Evolutionary conservation across 2,329 filamentous ascomycete species (phyloP).

Genomic region (Xenosphaeropsis pyriputrescens): DNA sequence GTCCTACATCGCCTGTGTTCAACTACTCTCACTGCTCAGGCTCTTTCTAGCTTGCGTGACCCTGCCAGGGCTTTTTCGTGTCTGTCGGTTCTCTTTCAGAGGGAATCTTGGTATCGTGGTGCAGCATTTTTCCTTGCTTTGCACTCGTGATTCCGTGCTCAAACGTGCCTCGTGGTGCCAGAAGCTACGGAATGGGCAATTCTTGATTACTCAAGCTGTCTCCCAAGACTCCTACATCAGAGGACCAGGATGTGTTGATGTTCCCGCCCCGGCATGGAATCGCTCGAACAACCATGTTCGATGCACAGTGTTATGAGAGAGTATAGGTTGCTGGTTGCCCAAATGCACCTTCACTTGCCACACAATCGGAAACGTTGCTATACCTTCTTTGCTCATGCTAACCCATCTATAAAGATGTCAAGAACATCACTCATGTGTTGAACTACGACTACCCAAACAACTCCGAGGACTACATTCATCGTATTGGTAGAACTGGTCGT

Average conservation of each 20-base stretch:
- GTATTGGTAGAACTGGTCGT: conserved; percentile 90
- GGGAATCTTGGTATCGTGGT: conserved; percentile 79
- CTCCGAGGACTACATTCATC: conserved; percentile 95
- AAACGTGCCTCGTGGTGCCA: conserved; percentile 52
- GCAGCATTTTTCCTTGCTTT: conserved; percentile 51
- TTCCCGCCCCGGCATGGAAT: conserved; percentile 30
- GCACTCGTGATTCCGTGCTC: conserved; percentile 61
- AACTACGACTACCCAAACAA: conserved; percentile 99
- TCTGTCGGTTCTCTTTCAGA: conserved; percentile 69
- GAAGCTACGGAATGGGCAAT: conserved; percentile 58
- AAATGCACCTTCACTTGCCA: conserved; percentile 19
- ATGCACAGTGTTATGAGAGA: conserved; percentile 17
- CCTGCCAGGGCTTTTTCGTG: conserved; percentile 76
- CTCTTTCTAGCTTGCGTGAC: conserved; percentile 79
- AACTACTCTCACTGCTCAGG: conserved; percentile 87
- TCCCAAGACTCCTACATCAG: conserved; percentile 48
- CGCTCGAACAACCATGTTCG: conserved; percentile 21
- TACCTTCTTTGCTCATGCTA: conserved; percentile 54
- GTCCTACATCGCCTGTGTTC: conserved; percentile 45
- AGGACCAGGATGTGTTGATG: conserved; percentile 45
- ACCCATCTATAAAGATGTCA: conserved; percentile 88
- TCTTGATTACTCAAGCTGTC: conserved; percentile 67
- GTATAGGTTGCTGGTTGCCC: conserved; percentile 23
- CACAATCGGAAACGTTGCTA: conserved; percentile 46
- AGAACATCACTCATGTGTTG: conserved; percentile 99